Conservation (phyloP, 805 yeast genomes). For the Ogataea zsoltii region DNA sequence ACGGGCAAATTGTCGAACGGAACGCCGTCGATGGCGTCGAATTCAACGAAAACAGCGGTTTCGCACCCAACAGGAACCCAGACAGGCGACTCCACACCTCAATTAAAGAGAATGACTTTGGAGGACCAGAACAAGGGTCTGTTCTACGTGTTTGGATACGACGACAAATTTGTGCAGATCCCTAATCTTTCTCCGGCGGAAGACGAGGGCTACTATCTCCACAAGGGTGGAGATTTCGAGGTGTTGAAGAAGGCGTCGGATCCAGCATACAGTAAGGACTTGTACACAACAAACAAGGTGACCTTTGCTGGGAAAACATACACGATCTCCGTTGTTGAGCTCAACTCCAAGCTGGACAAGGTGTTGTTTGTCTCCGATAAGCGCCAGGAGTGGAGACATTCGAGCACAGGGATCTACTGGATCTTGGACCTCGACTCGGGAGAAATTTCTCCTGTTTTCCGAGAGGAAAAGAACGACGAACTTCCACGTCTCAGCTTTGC, state of each 20-base stretch:
- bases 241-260: constrained; percentile 30
- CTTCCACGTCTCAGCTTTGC: constrained; percentile 49
- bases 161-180: constrained; percentile 27
- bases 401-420: constrained; percentile 63
- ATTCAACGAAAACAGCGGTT: constrained; percentile 1
- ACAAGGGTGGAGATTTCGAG: constrained; percentile 15
- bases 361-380: constrained; percentile 58
- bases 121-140: constrained; percentile 32
- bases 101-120: constrained; percentile 25
- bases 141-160: constrained; percentile 29
- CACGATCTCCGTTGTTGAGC: constrained; percentile 40
- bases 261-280: constrained; percentile 28
- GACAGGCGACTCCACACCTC: not conserved
- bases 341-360: constrained; percentile 46
- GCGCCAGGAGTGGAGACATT: constrained; percentile 65
- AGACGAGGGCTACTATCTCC: constrained; percentile 48
- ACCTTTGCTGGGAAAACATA: constrained; percentile 41
- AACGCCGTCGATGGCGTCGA: not conserved
- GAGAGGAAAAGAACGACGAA: constrained; percentile 23
- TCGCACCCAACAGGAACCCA: not conserved
- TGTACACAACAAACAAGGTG: constrained; percentile 39
- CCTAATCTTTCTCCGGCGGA: constrained; percentile 29
- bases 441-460: constrained; percentile 22
- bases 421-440: constrained; percentile 47
- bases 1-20: constrained; percentile 19